Conservation (phyloP, 495 filamentous ascomycete genomes). For the Lophiostoma macrostomum region DNA sequence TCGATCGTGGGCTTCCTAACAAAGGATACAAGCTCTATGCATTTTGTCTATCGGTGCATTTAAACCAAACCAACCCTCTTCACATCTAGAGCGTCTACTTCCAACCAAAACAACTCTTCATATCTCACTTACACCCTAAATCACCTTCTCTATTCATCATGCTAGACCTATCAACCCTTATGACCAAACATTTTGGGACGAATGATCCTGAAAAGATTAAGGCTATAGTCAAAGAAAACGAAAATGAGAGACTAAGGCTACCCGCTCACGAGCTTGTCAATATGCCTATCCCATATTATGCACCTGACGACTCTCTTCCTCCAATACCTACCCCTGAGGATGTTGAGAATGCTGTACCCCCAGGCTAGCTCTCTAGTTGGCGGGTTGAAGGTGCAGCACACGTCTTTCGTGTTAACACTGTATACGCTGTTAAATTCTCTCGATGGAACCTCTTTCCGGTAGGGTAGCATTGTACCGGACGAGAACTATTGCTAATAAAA, state of each 20-base stretch:
- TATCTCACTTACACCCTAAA: too few species aligned
- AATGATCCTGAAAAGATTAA: neutral
- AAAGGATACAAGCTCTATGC: too few species aligned
- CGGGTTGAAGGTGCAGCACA: neutral
- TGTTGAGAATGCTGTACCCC: neutral
- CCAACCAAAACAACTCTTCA: too few species aligned
- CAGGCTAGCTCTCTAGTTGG: too few species aligned
- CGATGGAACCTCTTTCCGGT: neutral
- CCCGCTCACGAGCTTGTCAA: neutral
- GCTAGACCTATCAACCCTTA: neutral
- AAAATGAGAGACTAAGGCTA: neutral
- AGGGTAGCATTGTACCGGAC: neutral
- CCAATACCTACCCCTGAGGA: slow-evolving; percentile 1
- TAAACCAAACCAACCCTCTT: too few species aligned
- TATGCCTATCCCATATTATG: neutral
- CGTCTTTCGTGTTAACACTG: neutral
- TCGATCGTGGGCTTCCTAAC: too few species aligned
- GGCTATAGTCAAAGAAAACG: neutral
- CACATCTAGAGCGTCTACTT: too few species aligned
- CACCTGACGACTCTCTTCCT: slow-evolving; percentile 1
- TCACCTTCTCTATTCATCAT: slow-evolving; percentile 2
- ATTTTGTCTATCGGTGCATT: too few species aligned
- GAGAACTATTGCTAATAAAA: neutral
- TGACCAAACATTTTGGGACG: neutral
- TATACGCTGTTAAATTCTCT: neutral